Evolutionary conservation across 73 alveolate genomes (phyloP).

Genomic region (Paramecium biaurelia): DNA sequence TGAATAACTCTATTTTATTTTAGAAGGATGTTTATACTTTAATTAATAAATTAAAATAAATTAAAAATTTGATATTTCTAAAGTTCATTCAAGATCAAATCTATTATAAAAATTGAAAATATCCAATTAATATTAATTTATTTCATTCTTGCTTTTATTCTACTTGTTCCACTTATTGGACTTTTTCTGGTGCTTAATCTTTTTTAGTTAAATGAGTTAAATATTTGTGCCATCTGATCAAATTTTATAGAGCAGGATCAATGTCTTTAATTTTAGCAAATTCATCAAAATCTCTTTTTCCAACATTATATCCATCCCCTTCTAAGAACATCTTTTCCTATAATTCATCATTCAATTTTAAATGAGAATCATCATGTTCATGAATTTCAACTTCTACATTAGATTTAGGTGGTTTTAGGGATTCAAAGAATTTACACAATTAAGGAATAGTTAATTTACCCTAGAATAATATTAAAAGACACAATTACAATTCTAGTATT

Average conservation of each 20-base stretch:
- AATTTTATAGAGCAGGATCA: constrained; percentile 23
- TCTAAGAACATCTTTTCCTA: constrained; percentile 55
- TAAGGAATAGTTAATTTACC: constrained; percentile 59
- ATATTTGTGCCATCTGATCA: constrained; percentile 41
- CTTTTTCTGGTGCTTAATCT: background rate
- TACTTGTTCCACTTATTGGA: background rate
- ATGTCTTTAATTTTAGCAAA: constrained; percentile 15
- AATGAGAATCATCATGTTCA: constrained; percentile 64
- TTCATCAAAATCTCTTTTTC: constrained; percentile 51
- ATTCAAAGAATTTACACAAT: constrained; percentile 54
- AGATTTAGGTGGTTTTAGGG: constrained; percentile 76
- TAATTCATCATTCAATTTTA: constrained; percentile 69
- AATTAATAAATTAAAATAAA: too few species aligned
- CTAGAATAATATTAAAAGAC: background rate
- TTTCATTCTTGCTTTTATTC: background rate
- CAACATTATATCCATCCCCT: constrained; percentile 57
- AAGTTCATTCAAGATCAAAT: too few species aligned
- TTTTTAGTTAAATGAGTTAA: background rate
- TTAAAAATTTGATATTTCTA: too few species aligned
- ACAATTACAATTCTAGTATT: constrained; percentile 84
- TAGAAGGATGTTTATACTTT: too few species aligned
- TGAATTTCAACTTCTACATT: constrained; percentile 67
- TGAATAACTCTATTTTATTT: too few species aligned
- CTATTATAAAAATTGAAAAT: too few species aligned
- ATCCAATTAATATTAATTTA: too few species aligned